Evolutionary conservation across 202 grass and related monocot genomes (phyloP), one percentile per base, ranked within the genome.

Genomic region (Musa balbisiana): DNA sequence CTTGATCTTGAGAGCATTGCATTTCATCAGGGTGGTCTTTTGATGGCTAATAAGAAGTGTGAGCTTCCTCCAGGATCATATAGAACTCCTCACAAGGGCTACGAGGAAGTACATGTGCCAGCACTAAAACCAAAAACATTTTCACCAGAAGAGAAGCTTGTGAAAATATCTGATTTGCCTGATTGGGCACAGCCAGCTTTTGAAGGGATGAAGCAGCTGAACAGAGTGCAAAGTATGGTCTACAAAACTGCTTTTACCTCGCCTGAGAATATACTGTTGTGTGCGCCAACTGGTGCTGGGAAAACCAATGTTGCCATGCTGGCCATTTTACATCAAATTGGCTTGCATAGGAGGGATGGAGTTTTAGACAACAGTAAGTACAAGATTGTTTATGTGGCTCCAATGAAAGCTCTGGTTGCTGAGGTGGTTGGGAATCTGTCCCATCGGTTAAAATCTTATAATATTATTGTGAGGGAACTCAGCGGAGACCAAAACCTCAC

Each of bases 361-460:
- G 79, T 64, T 50, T 77, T 93, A 71, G 90, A 93, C 63, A 89
- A 85, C 24, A 91, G 64, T 59, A 90, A 84, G 60, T 97, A 86
- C 87, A 97, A 97, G 86, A 93, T 97, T 80, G 93, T 97, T 55
- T 97, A 97, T 74, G 93, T 97, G 62, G 93, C 93, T 52, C 93
- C 90, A 16, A 93, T 97, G 93, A 97, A 97, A 82, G 93, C 93
- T 84, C 89, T 97, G 84, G 93, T 93, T 52, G 88, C 93, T 68
- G 90, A 97, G 83, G 84, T 97, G 63, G 93, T 97, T 73, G 90
- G 90, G 74, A 93, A 97, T 86, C 84, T 97, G 79, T 93, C 93
- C 0, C 29, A 88, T 49, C 86, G 90, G 51, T 51, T 97, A 73
- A 87, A 88, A 27, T 79, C 80, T 67, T 97, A 87, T 67, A 85